phyloP scores from a whole-genome alignment of 116 monocot genomes.

The Iris pallida region DNA sequence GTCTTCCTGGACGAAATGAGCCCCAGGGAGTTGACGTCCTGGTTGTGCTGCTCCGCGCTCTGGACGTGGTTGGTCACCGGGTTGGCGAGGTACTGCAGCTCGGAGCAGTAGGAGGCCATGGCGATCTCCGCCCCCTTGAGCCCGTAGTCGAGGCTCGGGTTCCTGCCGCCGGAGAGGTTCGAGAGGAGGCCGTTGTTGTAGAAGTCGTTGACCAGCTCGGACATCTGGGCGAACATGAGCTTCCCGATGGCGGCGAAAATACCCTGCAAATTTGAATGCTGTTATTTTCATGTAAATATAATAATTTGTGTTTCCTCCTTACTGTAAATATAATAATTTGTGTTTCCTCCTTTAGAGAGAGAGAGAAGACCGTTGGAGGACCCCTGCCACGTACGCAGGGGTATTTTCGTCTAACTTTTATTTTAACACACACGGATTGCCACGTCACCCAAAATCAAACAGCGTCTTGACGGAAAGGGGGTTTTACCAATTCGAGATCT shows the following conservation, averaged over 20 bases:
- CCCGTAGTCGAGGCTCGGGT: constrained; percentile 73
- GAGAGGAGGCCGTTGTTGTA: constrained; percentile 79
- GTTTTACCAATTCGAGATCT: too few species aligned
- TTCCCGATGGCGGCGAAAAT: constrained; percentile 63
- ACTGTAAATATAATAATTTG: too few species aligned
- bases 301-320: too few species aligned
- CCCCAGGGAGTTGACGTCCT: constrained; percentile 74
- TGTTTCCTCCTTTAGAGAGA: too few species aligned
- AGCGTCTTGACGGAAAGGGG: too few species aligned
- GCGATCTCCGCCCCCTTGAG: constrained; percentile 74
- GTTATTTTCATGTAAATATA: too few species aligned
- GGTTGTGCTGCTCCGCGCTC: constrained; percentile 75
- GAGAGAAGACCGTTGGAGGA: too few species aligned
- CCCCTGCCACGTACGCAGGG: too few species aligned
- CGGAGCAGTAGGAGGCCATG: constrained; percentile 70
- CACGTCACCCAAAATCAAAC: too few species aligned
- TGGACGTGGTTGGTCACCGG: constrained; percentile 79
- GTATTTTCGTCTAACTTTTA: too few species aligned
- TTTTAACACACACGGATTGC: too few species aligned
- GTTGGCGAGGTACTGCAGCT: constrained; percentile 65
- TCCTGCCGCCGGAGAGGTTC: constrained; percentile 55
- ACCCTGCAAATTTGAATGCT: too few species aligned
- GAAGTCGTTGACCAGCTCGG: constrained; percentile 67
- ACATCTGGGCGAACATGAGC: constrained; percentile 69
- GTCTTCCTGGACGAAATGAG: constrained; percentile 62